Conservation (phyloP, 768 basidiomycete genomes). For the Inosperma sp. region DNA sequence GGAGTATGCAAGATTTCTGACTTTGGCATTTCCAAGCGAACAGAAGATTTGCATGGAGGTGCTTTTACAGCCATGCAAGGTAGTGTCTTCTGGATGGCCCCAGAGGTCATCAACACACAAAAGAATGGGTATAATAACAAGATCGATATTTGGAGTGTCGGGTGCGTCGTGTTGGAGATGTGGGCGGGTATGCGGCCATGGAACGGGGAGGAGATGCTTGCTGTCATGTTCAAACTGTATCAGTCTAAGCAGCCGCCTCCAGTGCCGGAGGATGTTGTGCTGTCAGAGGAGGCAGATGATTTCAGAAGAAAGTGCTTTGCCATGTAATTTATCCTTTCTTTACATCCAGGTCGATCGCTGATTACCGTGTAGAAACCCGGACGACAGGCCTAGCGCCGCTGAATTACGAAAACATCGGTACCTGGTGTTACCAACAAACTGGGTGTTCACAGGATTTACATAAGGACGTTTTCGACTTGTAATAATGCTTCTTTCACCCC, state of each 20-base stretch:
- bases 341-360: conserved; percentile 3
- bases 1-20: conserved; percentile 97
- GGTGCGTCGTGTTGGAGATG: conserved; percentile 99
- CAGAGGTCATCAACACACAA: conserved; percentile 85
- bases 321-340: conserved; percentile 49
- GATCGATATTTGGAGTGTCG: conserved; percentile 98
- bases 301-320: conserved; percentile 89
- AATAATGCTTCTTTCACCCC: conserved; percentile 24
- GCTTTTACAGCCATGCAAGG: conserved; percentile 94
- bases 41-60: conserved; percentile 78
- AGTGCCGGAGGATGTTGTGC: conserved; percentile 74
- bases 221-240: conserved; percentile 95
- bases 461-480: conserved; percentile 32
- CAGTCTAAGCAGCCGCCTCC: conserved; percentile 83
- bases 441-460: conserved; percentile 69
- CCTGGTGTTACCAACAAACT: conserved; percentile 64
- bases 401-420: conserved; percentile 80
- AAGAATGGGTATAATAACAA: conserved; percentile 94
- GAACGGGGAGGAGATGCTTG: conserved; percentile 83
- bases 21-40: conserved; percentile 97
- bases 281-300: conserved; percentile 75
- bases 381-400: conserved; percentile 72
- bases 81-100: conserved; percentile 99
- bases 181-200: conserved; percentile 96
- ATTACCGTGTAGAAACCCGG: conserved; percentile 57